A percentile compares a stretch with the other conserved stretches of the same genome.
These are phyloP conservation scores for Leishmania amazonensis DNA, from an alignment of 208 protist genomes.

Conservation along the genomic window DNA sequence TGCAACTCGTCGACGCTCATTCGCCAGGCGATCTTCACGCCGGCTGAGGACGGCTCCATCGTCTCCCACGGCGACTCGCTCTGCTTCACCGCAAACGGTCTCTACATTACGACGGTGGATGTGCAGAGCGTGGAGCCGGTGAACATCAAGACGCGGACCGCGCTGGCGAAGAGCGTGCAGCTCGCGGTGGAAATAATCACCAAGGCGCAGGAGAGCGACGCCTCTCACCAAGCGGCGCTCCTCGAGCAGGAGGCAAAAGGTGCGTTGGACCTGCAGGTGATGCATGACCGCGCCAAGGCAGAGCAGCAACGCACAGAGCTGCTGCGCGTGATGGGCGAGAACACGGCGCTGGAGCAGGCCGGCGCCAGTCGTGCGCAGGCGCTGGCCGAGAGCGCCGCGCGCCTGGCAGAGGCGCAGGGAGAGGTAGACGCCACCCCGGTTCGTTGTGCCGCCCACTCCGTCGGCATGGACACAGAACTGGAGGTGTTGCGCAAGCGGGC, in stretches of 20 bases:
- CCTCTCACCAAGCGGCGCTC: slow-evolving; percentile 74
- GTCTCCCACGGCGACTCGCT: slow-evolving; percentile 45
- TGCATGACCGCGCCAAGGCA: slow-evolving; percentile 58
- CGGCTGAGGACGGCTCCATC: slow-evolving; percentile 35
- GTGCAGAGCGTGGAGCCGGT: slow-evolving; percentile 94
- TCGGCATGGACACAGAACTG: slow-evolving; percentile 59
- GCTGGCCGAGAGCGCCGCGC: slow-evolving; percentile 68
- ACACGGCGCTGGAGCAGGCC: slow-evolving; percentile 70
- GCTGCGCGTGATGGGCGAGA: slow-evolving; percentile 65
- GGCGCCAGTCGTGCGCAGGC: slow-evolving; percentile 78
- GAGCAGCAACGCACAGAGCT: slow-evolving; percentile 71
- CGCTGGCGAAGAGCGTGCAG: slow-evolving; percentile 90
- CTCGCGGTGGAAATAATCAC: slow-evolving; percentile 94
- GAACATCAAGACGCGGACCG: slow-evolving; percentile 84
- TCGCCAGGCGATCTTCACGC: slow-evolving; percentile 89
- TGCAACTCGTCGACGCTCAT: slow-evolving; percentile 94
- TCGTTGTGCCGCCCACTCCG: slow-evolving; percentile 53
- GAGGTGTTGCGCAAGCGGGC: slow-evolving; percentile 49
- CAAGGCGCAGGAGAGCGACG: slow-evolving; percentile 86
- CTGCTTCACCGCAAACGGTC: slow-evolving; percentile 88
- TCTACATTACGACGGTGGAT: slow-evolving; percentile 94
- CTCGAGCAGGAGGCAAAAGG: slow-evolving; percentile 80
- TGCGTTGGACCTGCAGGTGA: slow-evolving; percentile 70
- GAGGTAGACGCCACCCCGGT: slow-evolving; percentile 55
- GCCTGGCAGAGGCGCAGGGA: slow-evolving; percentile 56